Base-by-base conservation (phyloP, 768 basidiomycete genomes). In the Mycena chlorophos region DNA sequence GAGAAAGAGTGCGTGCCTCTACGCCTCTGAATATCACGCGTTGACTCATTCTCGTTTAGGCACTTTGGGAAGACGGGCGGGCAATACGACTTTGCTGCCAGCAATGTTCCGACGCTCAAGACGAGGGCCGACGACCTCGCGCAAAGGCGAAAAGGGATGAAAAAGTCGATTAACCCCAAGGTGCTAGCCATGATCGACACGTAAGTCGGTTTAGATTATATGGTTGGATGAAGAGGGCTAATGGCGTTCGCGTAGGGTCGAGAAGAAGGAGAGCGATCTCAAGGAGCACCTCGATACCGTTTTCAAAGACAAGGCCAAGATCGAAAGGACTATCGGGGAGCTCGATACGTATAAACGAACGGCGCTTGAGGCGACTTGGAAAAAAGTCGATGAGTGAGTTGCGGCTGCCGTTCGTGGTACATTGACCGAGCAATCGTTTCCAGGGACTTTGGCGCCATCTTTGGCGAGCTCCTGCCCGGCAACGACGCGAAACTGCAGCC, bases 371-470 rank as follows among this genome's bases (percentile, higher is more conserved):
- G 95, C 89, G 73, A 98, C 95, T 0, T 99, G 97, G 96, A 85
- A 89, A 65, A 96, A 96, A 68, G 97, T 99, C 64, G 89, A 91
- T 67, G 82, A 79, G 94, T 96, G 66, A 64, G 89, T 75, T 3
- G 20, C 1, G 13, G 16, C n/a, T n/a, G 23, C 31, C 39, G 8
- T 28, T 42, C 38, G n/a, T 51, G 22, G 20, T 17, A 30, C 17
- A 20, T 51, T 27, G 49, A 43, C 19, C 37, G 16, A 49, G n/a
- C 62, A 26, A 56, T 3, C 48, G 22, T n/a, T 43, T 29, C 8
- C 66, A 96, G 94, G 34, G 95, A 98, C 71, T 99, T 99, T 67
- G 97, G 97, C 6, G 85, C 82, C 10, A 98, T 99, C 69, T 98
- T 99, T 67, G 93, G 86, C 1, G 97, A 99, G 63, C 78, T 99